These are phyloP conservation scores for Trichoderma atroviride DNA, from an alignment of 2,329 filamentous ascomycete species.

Conservation along the genomic window DNA sequence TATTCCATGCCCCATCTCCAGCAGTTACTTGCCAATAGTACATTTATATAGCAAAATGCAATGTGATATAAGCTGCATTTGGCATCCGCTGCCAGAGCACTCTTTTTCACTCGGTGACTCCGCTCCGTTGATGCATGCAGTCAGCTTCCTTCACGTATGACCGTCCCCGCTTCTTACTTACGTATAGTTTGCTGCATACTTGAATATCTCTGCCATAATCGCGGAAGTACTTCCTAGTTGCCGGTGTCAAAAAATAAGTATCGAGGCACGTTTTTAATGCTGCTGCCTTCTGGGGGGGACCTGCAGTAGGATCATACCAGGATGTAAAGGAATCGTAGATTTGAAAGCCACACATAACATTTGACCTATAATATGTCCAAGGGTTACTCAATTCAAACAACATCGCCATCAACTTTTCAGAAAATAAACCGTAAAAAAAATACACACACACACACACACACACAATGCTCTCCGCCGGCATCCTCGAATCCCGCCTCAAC, in stretches of 20 bases:
- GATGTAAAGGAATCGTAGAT: background rate
- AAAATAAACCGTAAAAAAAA: too few species aligned
- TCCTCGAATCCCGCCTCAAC: constrained; percentile 2
- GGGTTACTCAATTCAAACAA: background rate
- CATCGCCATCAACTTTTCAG: background rate
- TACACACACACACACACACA: too few species aligned
- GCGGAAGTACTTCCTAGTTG: background rate
- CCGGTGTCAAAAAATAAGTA: background rate
- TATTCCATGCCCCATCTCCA: background rate
- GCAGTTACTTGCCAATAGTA: too few species aligned
- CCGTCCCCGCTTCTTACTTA: background rate
- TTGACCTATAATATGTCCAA: background rate
- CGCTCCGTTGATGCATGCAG: background rate
- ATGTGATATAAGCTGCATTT: background rate
- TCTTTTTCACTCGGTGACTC: background rate
- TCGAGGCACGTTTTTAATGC: background rate
- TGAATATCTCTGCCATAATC: background rate
- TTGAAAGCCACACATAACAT: background rate
- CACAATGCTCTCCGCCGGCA: background rate
- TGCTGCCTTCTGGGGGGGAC: background rate
- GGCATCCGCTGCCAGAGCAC: background rate
- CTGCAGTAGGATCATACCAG: background rate
- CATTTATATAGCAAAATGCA: background rate
- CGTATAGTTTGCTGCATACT: background rate
- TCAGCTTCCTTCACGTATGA: background rate